phyloP scores from a whole-genome alignment of 2,329 filamentous ascomycete species.

The Hypomyces perniciosus region DNA sequence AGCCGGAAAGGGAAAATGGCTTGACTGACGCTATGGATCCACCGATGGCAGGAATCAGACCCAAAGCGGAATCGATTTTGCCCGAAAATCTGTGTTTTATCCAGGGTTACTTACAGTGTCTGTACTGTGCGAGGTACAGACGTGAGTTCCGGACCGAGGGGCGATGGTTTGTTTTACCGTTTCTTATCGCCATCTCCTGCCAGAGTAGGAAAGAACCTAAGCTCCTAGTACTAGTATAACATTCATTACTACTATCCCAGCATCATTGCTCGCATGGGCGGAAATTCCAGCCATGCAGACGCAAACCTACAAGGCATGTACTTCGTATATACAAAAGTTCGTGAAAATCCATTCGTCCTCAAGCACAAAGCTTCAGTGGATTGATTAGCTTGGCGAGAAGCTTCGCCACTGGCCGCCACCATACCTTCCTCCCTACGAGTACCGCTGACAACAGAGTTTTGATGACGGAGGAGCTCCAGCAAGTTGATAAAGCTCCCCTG shows the following conservation, averaged over 20 bases:
- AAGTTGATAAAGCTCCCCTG: conserved; percentile 11
- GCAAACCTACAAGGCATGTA: too few species aligned
- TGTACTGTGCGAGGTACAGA: conserved; percentile 1
- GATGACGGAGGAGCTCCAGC: conserved; percentile 6
- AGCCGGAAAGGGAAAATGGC: conserved; percentile 7
- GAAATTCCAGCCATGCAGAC: too few species aligned
- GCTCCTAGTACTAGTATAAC: background rate
- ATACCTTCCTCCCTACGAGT: background rate
- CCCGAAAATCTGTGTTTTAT: background rate
- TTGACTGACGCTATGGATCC: conserved; percentile 9
- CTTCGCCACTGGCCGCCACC: conserved; percentile 4
- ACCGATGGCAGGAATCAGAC: conserved; percentile 7
- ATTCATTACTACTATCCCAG: too few species aligned
- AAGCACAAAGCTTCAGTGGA: background rate
- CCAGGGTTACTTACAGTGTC: conserved; percentile 2
- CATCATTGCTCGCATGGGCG: too few species aligned
- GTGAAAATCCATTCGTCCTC: too few species aligned
- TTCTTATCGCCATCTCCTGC: conserved; percentile 7
- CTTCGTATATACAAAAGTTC: too few species aligned
- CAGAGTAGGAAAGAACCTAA: conserved; percentile 9
- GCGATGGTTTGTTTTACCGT: conserved; percentile 1
- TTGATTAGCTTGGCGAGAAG: background rate
- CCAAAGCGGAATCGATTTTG: conserved; percentile 8
- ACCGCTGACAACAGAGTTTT: background rate
- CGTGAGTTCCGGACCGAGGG: background rate